Evolutionary conservation across 805 yeast genomes (phyloP).

Genomic region (Ogataea nitratoaversa): DNA sequence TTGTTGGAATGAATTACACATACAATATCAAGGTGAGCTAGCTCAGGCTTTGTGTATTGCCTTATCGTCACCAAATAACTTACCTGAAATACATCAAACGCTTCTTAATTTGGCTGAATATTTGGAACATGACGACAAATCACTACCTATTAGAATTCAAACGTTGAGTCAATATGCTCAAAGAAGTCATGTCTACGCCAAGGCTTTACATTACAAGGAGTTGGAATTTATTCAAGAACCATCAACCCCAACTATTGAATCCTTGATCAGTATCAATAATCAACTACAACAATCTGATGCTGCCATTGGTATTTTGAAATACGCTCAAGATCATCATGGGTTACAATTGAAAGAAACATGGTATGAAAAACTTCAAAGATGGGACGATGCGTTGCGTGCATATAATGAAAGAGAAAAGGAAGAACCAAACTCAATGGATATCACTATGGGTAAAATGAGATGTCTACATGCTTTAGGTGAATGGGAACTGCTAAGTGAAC

Average conservation of each 20-base stretch:
- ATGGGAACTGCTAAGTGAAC: conserved; percentile 87
- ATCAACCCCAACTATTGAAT: conserved; percentile 84
- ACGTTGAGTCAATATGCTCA: conserved; percentile 91
- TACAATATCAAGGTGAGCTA: conserved; percentile 84
- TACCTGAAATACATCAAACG: conserved; percentile 93
- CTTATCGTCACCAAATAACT: conserved; percentile 81
- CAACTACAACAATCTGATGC: conserved; percentile 96
- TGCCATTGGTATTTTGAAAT: conserved; percentile 92
- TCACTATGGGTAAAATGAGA: conserved; percentile 96
- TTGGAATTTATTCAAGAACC: conserved; percentile 93
- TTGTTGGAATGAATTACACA: conserved; percentile 90
- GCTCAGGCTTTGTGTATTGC: conserved; percentile 85
- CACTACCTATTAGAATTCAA: conserved; percentile 86
- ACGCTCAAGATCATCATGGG: conserved; percentile 88
- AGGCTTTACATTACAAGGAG: conserved; percentile 94
- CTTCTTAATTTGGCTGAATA: conserved; percentile 87
- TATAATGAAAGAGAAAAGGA: conserved; percentile 71
- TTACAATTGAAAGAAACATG: conserved; percentile 93
- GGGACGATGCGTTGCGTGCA: conserved; percentile 96
- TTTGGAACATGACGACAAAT: conserved; percentile 96
- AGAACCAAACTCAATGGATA: conserved; percentile 72
- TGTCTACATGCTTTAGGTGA: conserved; percentile 98
- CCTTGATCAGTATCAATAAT: conserved; percentile 87
- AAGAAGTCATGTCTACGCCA: conserved; percentile 95
- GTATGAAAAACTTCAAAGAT: conserved; percentile 93